phyloP scores from a whole-genome alignment of 805 yeast genomes.

The Metschnikowia matae region DNA sequence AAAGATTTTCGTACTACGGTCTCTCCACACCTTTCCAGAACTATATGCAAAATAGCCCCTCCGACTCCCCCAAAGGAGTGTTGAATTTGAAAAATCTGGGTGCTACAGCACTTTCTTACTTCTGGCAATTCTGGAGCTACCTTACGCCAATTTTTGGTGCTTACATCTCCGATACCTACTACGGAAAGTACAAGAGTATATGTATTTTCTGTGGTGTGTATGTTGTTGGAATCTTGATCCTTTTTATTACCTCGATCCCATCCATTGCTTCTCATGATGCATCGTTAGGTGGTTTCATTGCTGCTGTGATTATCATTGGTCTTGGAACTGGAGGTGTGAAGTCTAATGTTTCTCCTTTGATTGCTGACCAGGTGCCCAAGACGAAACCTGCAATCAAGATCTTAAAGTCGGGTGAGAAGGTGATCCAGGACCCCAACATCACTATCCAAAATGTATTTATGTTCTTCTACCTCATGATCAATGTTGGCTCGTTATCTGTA shows the following conservation, averaged over 20 bases:
- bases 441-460: constrained; percentile 16
- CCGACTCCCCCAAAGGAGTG: constrained; percentile 11
- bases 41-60: constrained; percentile 13
- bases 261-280: constrained; percentile 43
- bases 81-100: constrained; percentile 8
- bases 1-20: constrained; percentile 15
- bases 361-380: constrained; percentile 50
- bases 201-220: constrained; percentile 56
- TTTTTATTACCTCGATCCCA: constrained; percentile 68
- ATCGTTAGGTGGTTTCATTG: constrained; percentile 59
- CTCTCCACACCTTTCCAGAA: constrained; percentile 17
- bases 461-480: constrained; percentile 16
- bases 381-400: constrained; percentile 33
- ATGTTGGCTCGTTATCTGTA: constrained; percentile 14
- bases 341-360: constrained; percentile 67
- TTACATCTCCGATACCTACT: constrained; percentile 62
- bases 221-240: constrained; percentile 55
- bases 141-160: constrained; percentile 14
- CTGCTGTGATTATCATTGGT: constrained; percentile 58
- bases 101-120: constrained; percentile 14
- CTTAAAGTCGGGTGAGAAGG: constrained; percentile 22
- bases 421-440: constrained; percentile 13
- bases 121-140: constrained; percentile 17
- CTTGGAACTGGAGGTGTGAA: constrained; percentile 80
- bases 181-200: constrained; percentile 70